Evolutionary conservation across 116 monocot species (phyloP).

Genomic region (Zostera marina): DNA sequence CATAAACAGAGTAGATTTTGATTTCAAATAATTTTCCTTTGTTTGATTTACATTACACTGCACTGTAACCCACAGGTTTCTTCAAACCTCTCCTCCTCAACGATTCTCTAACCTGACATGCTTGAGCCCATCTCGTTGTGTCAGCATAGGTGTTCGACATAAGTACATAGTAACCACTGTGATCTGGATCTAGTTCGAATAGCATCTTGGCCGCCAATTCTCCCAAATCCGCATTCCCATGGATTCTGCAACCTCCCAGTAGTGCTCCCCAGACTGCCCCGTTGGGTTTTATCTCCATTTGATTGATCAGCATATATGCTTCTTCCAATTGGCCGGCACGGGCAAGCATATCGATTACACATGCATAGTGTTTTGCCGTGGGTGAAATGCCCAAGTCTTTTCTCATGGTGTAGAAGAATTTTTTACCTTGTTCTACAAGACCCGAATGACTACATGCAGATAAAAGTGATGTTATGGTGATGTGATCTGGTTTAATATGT

Average conservation of each 20-base stretch:
- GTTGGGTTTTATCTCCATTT: conserved; percentile 14
- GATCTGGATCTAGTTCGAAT: conserved; percentile 16
- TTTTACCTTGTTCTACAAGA: conserved; percentile 21
- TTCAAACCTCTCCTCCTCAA: conserved; percentile 8
- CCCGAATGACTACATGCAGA: conserved; percentile 37
- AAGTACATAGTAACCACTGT: conserved; percentile 20
- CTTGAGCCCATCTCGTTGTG: conserved; percentile 20
- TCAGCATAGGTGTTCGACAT: conserved; percentile 28
- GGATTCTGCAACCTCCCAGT: conserved; percentile 25
- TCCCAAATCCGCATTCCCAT: conserved; percentile 23
- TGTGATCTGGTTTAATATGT: conserved; percentile 10
- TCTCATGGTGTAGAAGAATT: conserved; percentile 18
- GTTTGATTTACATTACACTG: too few species aligned
- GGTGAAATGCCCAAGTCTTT: conserved; percentile 10
- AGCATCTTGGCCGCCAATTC: conserved; percentile 15
- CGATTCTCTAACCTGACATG: conserved; percentile 6
- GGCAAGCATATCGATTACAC: conserved; percentile 28
- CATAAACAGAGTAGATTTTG: too few species aligned
- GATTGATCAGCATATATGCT: conserved; percentile 13
- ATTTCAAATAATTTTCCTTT: too few species aligned
- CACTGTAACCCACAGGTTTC: conserved; percentile 7
- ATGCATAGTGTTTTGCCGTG: conserved; percentile 22
- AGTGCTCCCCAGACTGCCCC: conserved; percentile 26
- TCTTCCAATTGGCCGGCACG: conserved; percentile 26
- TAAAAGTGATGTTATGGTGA: conserved; percentile 22